Percentiles rank a stretch among this genome's conserved stretches.
Evolutionary conservation across 2,329 filamentous ascomycete species (phyloP).

Genomic region (Stagonosporopsis cucurbitacearum): DNA sequence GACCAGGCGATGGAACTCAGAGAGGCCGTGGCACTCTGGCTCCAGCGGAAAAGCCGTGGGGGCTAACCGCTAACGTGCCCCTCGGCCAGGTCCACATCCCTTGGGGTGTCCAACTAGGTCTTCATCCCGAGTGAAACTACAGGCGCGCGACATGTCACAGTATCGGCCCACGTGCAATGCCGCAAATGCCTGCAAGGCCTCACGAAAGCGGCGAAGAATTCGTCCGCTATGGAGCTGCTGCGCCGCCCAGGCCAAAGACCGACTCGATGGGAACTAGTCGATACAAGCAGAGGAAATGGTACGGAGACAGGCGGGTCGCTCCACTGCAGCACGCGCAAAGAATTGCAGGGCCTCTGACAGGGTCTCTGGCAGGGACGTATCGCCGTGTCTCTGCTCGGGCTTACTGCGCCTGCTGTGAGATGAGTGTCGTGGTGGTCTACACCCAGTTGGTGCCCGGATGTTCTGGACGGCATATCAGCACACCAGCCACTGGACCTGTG

Average conservation of each 20-base stretch:
- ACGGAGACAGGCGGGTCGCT: slow-evolving; percentile 11
- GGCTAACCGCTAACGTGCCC: slow-evolving; percentile 5
- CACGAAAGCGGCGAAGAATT: slow-evolving; percentile 2
- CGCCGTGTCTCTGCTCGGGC: not conserved
- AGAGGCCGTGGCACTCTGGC: not conserved
- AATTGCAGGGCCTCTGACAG: slow-evolving; percentile 2
- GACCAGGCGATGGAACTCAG: slow-evolving; percentile 2
- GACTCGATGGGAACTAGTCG: slow-evolving; percentile 16
- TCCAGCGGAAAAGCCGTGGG: not conserved
- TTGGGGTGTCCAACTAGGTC: not conserved
- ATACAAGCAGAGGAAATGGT: not conserved
- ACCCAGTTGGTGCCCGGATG: not conserved
- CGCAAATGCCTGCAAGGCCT: slow-evolving; percentile 19
- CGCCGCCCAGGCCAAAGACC: not conserved
- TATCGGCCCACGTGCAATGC: slow-evolving; percentile 20
- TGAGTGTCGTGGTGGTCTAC: not conserved
- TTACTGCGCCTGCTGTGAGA: not conserved
- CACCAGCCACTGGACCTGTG: not conserved
- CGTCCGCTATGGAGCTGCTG: slow-evolving; percentile 3
- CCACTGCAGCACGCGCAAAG: slow-evolving; percentile 1
- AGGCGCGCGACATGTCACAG: slow-evolving; percentile 5
- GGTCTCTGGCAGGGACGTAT: no score
- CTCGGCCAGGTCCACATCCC: not conserved
- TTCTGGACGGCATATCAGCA: not conserved
- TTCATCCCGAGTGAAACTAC: slow-evolving; percentile 15